A percentile compares a stretch with the other conserved stretches of the same genome.
phyloP scores from a whole-genome alignment of 2,329 filamentous ascomycete species.

The Colletotrichum cuscutae region DNA sequence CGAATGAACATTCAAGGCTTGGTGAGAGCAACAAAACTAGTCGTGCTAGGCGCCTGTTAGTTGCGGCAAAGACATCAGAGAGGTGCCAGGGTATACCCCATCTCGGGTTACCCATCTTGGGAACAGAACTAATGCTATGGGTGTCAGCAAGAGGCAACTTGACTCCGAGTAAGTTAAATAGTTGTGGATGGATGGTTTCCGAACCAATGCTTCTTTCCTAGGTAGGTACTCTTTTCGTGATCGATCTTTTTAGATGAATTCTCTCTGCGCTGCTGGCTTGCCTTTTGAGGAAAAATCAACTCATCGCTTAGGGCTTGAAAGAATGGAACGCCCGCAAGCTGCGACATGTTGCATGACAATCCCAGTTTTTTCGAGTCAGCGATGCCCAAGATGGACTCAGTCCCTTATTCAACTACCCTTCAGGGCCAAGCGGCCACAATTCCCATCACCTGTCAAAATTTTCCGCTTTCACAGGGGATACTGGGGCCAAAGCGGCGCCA shows the following conservation, averaged over 20 bases:
- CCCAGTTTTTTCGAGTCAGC: neutral
- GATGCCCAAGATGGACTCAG: neutral
- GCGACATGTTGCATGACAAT: conserved; percentile 5
- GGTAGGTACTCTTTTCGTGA: neutral
- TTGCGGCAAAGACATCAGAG: neutral
- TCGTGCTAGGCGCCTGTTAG: neutral
- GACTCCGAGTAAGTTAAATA: neutral
- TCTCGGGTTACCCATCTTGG: neutral
- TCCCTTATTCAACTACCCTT: neutral
- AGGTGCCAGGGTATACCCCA: neutral
- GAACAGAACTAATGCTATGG: neutral
- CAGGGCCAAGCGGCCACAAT: conserved; percentile 1
- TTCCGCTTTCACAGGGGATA: neutral
- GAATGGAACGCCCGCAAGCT: conserved; percentile 9
- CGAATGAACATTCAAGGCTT: neutral
- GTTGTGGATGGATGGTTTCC: neutral
- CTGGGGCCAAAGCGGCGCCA: conserved; percentile 8
- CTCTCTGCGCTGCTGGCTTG: no score
- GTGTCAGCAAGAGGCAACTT: neutral
- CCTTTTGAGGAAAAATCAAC: neutral
- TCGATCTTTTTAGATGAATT: neutral
- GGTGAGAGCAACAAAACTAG: neutral
- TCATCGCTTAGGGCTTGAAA: neutral
- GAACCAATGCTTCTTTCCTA: neutral
- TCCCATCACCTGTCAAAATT: conserved; percentile 28